These are phyloP conservation scores for Ogataea minuta DNA, from an alignment of 805 yeast species.

Conservation along the genomic window DNA sequence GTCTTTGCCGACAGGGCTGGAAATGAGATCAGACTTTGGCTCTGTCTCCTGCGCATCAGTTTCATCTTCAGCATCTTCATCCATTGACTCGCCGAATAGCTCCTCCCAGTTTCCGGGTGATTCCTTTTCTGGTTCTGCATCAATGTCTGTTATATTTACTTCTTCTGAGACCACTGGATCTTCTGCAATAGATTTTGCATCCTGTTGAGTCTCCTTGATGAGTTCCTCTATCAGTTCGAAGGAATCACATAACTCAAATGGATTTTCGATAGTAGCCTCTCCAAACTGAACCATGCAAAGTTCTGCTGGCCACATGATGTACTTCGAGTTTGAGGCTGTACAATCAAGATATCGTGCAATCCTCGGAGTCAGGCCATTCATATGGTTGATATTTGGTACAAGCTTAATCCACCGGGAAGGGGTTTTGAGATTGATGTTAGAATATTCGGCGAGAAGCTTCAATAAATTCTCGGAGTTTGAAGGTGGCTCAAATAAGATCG, in stretches of 20 bases:
- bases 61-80: slow-evolving; percentile 12
- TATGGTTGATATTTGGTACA: slow-evolving; percentile 64
- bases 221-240: slow-evolving; percentile 31
- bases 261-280: slow-evolving; percentile 18
- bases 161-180: slow-evolving; percentile 1
- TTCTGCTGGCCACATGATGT: slow-evolving; percentile 70
- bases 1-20: slow-evolving; percentile 9
- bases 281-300: slow-evolving; percentile 60
- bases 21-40: slow-evolving; percentile 4
- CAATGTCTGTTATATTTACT: background rate
- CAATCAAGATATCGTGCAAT: slow-evolving; percentile 51
- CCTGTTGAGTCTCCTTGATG: slow-evolving; percentile 20
- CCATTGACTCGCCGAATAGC: slow-evolving; percentile 27
- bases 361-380: slow-evolving; percentile 65
- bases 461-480: slow-evolving; percentile 37
- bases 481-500: slow-evolving; percentile 41
- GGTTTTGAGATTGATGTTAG: slow-evolving; percentile 19
- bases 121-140: slow-evolving; percentile 11
- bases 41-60: slow-evolving; percentile 11
- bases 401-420: slow-evolving; percentile 59
- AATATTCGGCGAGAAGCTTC: slow-evolving; percentile 38
- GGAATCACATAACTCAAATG: slow-evolving; percentile 24
- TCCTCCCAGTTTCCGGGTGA: slow-evolving; percentile 32
- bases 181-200: slow-evolving; percentile 9
- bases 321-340: slow-evolving; percentile 41